Conservation (phyloP, 2,329 filamentous ascomycete species). For the Cordyceps cicadae region DNA sequence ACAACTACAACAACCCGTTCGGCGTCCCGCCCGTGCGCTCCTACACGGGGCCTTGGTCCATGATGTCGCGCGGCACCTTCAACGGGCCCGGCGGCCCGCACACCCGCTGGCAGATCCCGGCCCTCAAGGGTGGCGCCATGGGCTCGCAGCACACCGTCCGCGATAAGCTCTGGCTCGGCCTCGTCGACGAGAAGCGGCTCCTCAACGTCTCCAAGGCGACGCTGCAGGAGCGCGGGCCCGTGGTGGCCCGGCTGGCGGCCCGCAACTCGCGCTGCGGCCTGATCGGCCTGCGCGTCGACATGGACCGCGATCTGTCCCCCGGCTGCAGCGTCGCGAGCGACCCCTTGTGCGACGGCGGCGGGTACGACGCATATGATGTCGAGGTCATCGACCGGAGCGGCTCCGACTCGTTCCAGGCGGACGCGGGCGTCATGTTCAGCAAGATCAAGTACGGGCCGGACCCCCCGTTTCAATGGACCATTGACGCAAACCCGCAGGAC, state of each 20-base stretch:
- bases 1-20: slow-evolving; percentile 50
- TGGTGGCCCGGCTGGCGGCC: slow-evolving; percentile 39
- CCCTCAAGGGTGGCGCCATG: slow-evolving; percentile 38
- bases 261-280: slow-evolving; percentile 35
- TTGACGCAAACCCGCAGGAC: slow-evolving; percentile 47
- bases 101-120: slow-evolving; percentile 43
- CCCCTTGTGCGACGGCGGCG: slow-evolving; percentile 41
- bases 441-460: slow-evolving; percentile 40
- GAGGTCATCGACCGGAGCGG: slow-evolving; percentile 48
- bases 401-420: slow-evolving; percentile 42
- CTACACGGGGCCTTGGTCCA: slow-evolving; percentile 44
- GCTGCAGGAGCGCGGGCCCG: slow-evolving; percentile 33
- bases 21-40: slow-evolving; percentile 34
- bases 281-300: slow-evolving; percentile 39
- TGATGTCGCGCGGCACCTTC: slow-evolving; percentile 44
- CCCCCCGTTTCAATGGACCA: slow-evolving; percentile 45
- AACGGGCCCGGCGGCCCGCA: slow-evolving; percentile 47
- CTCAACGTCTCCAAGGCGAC: slow-evolving; percentile 36
- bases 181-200: slow-evolving; percentile 35
- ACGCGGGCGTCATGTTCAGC: slow-evolving; percentile 44
- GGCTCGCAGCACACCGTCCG: slow-evolving; percentile 45
- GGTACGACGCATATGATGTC: slow-evolving; percentile 43
- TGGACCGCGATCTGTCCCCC: slow-evolving; percentile 37
- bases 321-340: slow-evolving; percentile 33
- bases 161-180: slow-evolving; percentile 43